These are phyloP conservation scores for Podila epicladia DNA, from an alignment of 192 early-diverging fungal species.

Conservation along the genomic window DNA sequence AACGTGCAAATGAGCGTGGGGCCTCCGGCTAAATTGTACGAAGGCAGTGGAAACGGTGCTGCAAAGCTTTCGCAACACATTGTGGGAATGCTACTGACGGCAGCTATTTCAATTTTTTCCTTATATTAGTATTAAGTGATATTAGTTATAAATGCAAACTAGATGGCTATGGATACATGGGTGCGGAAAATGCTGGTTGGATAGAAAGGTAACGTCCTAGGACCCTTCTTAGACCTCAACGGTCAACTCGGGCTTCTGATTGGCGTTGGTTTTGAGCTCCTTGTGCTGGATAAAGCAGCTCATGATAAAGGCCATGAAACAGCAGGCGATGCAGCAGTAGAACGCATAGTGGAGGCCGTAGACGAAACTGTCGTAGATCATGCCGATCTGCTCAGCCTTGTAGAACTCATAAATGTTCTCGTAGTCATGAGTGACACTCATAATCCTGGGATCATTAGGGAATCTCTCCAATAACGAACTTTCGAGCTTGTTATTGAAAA, in stretches of 20 bases:
- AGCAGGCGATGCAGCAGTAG: conserved; percentile 36
- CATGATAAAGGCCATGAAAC: conserved; percentile 29
- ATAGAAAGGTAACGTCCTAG: too few relatives aligned
- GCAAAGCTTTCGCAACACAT: too few relatives aligned
- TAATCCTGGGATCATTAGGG: conserved; percentile 6
- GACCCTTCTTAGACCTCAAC: conserved; percentile 8
- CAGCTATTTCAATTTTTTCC: too few relatives aligned
- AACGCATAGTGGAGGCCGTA: conserved; percentile 28
- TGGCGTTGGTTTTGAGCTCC: conserved; percentile 50
- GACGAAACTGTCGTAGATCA: conserved; percentile 34
- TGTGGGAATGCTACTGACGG: too few relatives aligned
- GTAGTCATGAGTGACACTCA: conserved; percentile 10
- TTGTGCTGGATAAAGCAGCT: conserved; percentile 47
- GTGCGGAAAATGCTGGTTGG: too few relatives aligned
- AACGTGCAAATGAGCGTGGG: conserved; percentile 56
- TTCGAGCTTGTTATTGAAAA: conserved; percentile 45
- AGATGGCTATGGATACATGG: too few relatives aligned
- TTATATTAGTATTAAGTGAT: too few relatives aligned
- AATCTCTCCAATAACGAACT: conserved; percentile 1
- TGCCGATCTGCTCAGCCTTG: background rate
- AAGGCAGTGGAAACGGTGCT: conserved; percentile 14
- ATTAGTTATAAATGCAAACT: too few relatives aligned
- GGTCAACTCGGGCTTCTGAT: conserved; percentile 43
- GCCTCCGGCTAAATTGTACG: conserved; percentile 32
- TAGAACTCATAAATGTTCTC: background rate